phyloP scores from a whole-genome alignment of 1,284 basidiomycete species.

The Papiliotrema laurentii region DNA sequence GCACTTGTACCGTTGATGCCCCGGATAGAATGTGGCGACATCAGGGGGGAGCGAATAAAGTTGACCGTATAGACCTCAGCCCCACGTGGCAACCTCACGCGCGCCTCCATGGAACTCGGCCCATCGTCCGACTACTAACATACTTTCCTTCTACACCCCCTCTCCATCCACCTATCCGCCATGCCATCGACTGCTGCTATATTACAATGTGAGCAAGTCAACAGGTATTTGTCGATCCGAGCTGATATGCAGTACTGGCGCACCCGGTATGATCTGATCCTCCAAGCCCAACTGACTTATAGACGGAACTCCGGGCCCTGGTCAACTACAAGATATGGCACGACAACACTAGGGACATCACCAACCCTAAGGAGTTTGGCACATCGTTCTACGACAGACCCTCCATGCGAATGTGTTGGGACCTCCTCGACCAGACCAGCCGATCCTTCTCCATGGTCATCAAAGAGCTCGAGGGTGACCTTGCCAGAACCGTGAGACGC shows the following conservation, averaged over 20 bases:
- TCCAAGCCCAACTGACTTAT: background rate
- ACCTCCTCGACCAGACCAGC: constrained; percentile 81
- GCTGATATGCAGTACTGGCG: constrained; percentile 22
- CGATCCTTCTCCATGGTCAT: constrained; percentile 90
- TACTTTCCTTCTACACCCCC: background rate
- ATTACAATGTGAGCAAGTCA: constrained; percentile 27
- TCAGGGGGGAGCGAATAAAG: too few species aligned
- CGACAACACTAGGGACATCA: constrained; percentile 69
- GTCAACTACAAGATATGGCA: constrained; percentile 75
- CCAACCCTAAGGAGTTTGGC: constrained; percentile 61
- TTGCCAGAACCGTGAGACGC: constrained; percentile 76
- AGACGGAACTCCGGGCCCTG: constrained; percentile 74
- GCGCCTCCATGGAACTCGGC: background rate
- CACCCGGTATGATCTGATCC: constrained; percentile 30
- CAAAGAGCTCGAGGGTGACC: constrained; percentile 92
- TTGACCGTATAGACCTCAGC: too few species aligned
- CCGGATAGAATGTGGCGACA: too few species aligned
- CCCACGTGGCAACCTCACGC: background rate
- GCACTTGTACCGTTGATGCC: too few species aligned
- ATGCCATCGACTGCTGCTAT: constrained; percentile 18
- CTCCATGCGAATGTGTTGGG: constrained; percentile 87
- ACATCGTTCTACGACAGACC: constrained; percentile 77
- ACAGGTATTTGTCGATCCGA: background rate
- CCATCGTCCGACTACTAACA: background rate
- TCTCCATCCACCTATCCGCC: too few species aligned